These are phyloP conservation scores for Thozetella sp. DNA, from an alignment of 495 filamentous ascomycete species.

Conservation along the genomic window DNA sequence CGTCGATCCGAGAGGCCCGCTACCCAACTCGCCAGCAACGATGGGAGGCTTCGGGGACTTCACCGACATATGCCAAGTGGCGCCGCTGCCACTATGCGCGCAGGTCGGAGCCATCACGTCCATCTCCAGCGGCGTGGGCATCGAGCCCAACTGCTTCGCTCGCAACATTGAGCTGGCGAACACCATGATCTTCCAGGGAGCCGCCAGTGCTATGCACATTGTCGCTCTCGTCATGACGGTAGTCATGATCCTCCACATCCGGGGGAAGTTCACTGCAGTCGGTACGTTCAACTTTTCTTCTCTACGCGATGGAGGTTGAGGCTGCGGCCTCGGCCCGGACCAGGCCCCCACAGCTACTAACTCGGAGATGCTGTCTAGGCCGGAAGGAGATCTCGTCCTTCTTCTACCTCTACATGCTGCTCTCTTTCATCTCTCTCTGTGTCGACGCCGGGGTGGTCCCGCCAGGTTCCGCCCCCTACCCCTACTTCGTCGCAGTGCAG, in stretches of 20 bases:
- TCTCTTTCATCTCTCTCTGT: constrained; percentile 86
- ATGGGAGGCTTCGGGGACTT: constrained; percentile 92
- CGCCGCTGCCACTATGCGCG: constrained; percentile 83
- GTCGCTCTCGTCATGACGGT: constrained; percentile 88
- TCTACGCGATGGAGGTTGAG: too few species aligned
- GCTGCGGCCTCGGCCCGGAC: too few species aligned
- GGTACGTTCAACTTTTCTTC: constrained; percentile 60
- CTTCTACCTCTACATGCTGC: constrained; percentile 94
- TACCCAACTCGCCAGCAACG: too few species aligned
- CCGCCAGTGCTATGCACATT: constrained; percentile 90
- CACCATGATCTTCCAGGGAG: constrained; percentile 96
- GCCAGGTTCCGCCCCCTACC: constrained; percentile 74
- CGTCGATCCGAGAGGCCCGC: too few species aligned
- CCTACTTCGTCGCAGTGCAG: constrained; percentile 91
- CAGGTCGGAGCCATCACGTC: constrained; percentile 68
- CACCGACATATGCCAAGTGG: constrained; percentile 80
- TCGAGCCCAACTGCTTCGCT: constrained; percentile 90
- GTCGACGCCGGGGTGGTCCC: constrained; percentile 94
- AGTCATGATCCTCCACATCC: constrained; percentile 95
- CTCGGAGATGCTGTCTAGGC: too few species aligned
- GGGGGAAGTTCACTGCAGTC: constrained; percentile 97
- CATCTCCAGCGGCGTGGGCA: constrained; percentile 71
- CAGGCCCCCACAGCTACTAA: too few species aligned
- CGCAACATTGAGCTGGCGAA: constrained; percentile 96
- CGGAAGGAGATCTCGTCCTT: constrained; percentile 98